Evolutionary conservation across 495 filamentous ascomycete species (phyloP).

Genomic region (Podospora fimiseda): DNA sequence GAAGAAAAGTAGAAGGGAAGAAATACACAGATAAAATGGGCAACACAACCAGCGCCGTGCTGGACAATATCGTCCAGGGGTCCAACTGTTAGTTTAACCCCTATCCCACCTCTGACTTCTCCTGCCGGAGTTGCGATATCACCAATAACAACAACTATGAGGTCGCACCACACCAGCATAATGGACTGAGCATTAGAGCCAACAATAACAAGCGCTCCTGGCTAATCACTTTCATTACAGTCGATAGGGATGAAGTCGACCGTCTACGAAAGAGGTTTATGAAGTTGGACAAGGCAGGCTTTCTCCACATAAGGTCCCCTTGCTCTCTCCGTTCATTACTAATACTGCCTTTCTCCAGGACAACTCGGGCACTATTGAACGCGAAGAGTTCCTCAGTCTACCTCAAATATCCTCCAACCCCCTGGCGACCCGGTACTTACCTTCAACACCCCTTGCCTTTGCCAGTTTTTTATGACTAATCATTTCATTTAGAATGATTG

Average conservation of each 20-base stretch:
- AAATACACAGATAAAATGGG: slow-evolving; percentile 65
- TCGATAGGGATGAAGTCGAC: slow-evolving; percentile 95
- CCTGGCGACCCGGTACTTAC: slow-evolving; percentile 74
- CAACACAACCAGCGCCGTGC: slow-evolving; percentile 72
- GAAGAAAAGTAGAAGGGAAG: slow-evolving; percentile 1
- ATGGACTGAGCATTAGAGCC: too few species aligned
- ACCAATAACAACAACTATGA: too few species aligned
- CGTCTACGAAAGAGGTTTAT: slow-evolving; percentile 93
- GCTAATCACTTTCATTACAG: slow-evolving; percentile 41
- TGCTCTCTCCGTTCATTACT: slow-evolving; percentile 1
- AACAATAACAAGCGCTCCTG: neutral
- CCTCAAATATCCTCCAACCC: slow-evolving; percentile 98
- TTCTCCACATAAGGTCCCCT: neutral
- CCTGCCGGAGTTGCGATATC: too few species aligned
- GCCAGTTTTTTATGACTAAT: neutral
- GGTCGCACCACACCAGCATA: too few species aligned
- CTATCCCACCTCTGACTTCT: neutral
- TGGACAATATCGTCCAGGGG: slow-evolving; percentile 92
- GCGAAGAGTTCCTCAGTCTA: slow-evolving; percentile 94
- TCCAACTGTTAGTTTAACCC: slow-evolving; percentile 76
- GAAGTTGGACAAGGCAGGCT: slow-evolving; percentile 90
- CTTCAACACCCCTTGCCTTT: neutral
- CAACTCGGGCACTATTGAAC: slow-evolving; percentile 95
- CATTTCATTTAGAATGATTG: slow-evolving; percentile 72
- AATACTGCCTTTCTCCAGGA: too few species aligned